Evolutionary conservation across 2,329 filamentous ascomycete genomes (phyloP).

Genomic region (Fusarium papillatum): DNA sequence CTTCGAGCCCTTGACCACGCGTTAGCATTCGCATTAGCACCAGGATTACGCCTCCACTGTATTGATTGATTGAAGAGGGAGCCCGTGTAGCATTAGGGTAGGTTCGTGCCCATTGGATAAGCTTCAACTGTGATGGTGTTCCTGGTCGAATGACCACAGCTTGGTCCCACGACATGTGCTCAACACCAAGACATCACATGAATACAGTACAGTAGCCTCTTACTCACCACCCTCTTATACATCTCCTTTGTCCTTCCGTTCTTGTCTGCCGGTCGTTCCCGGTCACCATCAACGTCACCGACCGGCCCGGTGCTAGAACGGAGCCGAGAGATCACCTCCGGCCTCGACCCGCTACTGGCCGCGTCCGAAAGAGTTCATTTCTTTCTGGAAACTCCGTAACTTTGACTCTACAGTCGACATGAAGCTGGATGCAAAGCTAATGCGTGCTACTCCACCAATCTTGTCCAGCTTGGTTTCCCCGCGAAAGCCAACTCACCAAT

Average conservation of each 20-base stretch:
- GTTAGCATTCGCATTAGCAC: conserved; percentile 4
- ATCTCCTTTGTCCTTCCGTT: conserved; percentile 29
- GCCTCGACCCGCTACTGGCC: not conserved
- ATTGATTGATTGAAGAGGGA: not conserved
- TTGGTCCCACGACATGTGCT: not conserved
- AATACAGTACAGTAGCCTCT: not conserved
- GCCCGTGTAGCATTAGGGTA: not conserved
- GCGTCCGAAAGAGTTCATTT: not conserved
- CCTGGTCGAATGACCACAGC: not conserved
- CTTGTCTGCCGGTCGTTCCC: conserved; percentile 6
- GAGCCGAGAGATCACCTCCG: conserved; percentile 11
- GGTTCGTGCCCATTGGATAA: not conserved
- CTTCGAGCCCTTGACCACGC: too few relatives aligned
- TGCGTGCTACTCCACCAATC: not conserved
- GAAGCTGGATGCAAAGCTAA: conserved; percentile 7
- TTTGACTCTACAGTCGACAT: not conserved
- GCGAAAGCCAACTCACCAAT: conserved; percentile 37
- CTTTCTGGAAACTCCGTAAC: not conserved
- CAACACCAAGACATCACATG: not conserved
- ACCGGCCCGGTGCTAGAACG: conserved; percentile 22
- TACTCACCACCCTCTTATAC: not conserved
- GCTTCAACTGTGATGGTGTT: not conserved
- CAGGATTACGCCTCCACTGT: not conserved
- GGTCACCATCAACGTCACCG: conserved; percentile 18
- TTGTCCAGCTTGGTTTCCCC: conserved; percentile 14